Base-by-base conservation (phyloP, 2,329 filamentous ascomycete species). In the Exophiala sp. region DNA sequence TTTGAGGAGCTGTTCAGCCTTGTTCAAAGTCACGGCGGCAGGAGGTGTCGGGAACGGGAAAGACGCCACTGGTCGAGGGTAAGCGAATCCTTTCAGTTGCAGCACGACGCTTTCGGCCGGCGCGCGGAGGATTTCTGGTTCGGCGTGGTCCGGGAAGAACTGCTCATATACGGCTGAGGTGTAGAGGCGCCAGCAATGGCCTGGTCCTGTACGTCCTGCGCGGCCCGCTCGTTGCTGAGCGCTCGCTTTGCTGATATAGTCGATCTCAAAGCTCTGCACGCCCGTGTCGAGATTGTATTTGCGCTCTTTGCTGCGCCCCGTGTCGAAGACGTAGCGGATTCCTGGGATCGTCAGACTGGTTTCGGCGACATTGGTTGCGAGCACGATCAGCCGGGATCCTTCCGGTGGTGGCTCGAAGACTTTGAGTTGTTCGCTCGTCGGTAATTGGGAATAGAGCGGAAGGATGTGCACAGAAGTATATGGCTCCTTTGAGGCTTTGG, bases 191-290 rank as follows among this genome's bases (percentile, higher is more conserved):
- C 96, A 98, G 69, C 91, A 97, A 68, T 98, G 94, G 6, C 93
- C 93, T 1, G 93, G 90, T 0, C 89, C 91, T 2, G 91, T 98
- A 75, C 93, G 84, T 56, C 94, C 93, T 50, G 93, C 93, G 77
- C 93, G 88, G 70, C 93, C 93, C 52, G 88, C 82, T 65, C 93
- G 80, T 68, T 98, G 93, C 58, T 83, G 86, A 6, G 93, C 91
- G 65, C 88, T 95, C 22, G 93, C 93, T 71, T 98, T 97, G 72
- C 90, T 96, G 65, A 97, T 94, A 88, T 91, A 98, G 34, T 86
- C 85, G 46, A 98, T 81, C 61, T 95, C 86, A 65, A 95, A 98
- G 63, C 86, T 95, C 66, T 98, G 93, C 0, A 98, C 91, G 2
- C 91, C 91, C 7, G 86, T 96, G 9, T 80, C 72, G n/a, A 81